Percentiles rank a stretch among this genome's conserved stretches.
phyloP scores from a whole-genome alignment of 169 alveolate species.

The Cryptosporidium bovis region DNA sequence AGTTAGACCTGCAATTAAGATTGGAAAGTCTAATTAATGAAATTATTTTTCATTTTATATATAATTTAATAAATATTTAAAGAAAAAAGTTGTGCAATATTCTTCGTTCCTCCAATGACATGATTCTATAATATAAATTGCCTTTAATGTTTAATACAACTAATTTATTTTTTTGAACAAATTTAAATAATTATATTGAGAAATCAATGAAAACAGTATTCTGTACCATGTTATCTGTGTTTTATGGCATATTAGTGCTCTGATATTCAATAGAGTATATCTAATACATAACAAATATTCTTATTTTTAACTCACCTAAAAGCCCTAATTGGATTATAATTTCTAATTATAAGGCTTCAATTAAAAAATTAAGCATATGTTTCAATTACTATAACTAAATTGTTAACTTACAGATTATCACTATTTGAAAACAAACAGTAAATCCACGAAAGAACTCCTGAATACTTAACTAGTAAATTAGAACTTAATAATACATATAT shows the following conservation, averaged over 20 bases:
- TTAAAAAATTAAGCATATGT: not conserved
- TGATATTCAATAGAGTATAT: not conserved
- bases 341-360: not conserved
- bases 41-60: not conserved
- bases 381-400: not conserved
- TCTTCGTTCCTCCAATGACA: not conserved
- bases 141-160: not conserved
- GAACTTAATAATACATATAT: conserved; percentile 21
- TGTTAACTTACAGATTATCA: not conserved
- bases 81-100: not conserved
- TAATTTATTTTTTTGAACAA: conserved; percentile 16
- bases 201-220: conserved; percentile 30
- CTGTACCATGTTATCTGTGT: conserved; percentile 68
- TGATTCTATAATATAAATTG: not conserved
- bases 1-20: conserved; percentile 83
- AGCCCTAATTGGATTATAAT: conserved; percentile 27
- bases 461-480: conserved; percentile 31
- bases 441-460: conserved; percentile 42
- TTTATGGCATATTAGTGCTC: conserved; percentile 63
- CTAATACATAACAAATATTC: not conserved
- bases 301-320: conserved; percentile 35
- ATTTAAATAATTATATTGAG: conserved; percentile 49
- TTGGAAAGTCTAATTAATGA: conserved; percentile 25
- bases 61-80: not conserved
- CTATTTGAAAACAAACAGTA: not conserved